Conservation (phyloP, 805 yeast species). For the Maudiozyma serrabonitensis region DNA sequence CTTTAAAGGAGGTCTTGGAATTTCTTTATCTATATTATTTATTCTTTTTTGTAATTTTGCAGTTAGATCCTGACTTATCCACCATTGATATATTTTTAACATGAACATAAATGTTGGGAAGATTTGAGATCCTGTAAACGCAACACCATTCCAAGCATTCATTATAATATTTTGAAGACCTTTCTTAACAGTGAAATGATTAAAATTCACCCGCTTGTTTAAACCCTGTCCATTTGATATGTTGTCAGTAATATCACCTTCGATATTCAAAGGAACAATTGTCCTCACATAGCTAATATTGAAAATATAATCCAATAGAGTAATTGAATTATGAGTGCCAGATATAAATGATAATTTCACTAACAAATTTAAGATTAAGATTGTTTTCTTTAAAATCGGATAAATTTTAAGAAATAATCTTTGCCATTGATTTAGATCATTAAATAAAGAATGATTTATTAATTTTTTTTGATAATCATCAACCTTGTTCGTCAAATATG, state of each 20-base stretch:
- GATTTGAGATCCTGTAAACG: conserved; percentile 33
- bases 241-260: neutral
- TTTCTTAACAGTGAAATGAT: conserved; percentile 19
- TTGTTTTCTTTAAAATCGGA: conserved; percentile 45
- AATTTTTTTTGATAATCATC: conserved; percentile 50
- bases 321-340: conserved; percentile 54
- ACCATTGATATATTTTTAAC: conserved; percentile 86
- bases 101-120: conserved; percentile 77
- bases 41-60: conserved; percentile 43
- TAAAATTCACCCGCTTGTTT: conserved; percentile 26
- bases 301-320: conserved; percentile 50
- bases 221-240: neutral
- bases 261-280: conserved; percentile 11
- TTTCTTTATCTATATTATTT: conserved; percentile 36
- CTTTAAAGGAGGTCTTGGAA: conserved; percentile 20
- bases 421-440: conserved; percentile 15
- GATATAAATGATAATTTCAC: conserved; percentile 58
- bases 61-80: conserved; percentile 71
- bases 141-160: conserved; percentile 6
- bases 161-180: conserved; percentile 10
- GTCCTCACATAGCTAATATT: conserved; percentile 49
- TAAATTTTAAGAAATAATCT: conserved; percentile 44
- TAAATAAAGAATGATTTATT: neutral
- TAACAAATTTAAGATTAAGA: conserved; percentile 42
- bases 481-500: conserved; percentile 41